phyloP scores from a whole-genome alignment of 2,329 filamentous ascomycete species.

The Monosporascus cannonballus region DNA sequence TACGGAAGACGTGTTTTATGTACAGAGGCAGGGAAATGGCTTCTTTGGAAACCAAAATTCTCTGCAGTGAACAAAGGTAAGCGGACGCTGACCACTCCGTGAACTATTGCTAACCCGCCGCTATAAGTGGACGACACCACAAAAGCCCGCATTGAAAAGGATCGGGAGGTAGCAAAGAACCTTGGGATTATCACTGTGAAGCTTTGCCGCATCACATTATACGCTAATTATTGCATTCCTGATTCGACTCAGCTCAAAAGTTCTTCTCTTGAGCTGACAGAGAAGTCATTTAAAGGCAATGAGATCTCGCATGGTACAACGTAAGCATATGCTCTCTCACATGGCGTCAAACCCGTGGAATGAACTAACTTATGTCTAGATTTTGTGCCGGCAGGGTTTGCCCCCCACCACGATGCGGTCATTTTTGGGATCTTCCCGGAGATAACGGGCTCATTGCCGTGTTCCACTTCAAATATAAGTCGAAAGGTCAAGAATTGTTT shows the following conservation, averaged over 20 bases:
- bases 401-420: constrained; percentile 1
- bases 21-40: constrained; percentile 1
- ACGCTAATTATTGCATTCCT: neutral
- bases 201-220: constrained; percentile 9
- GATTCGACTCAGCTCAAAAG: neutral
- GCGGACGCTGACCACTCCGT: neutral
- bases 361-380: constrained; percentile 2
- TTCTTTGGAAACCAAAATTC: constrained; percentile 18
- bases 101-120: neutral
- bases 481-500: constrained; percentile 18
- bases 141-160: constrained; percentile 18
- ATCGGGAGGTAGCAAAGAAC: constrained; percentile 13
- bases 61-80: constrained; percentile 20
- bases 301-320: constrained; percentile 27
- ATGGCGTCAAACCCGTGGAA: neutral
- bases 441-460: constrained; percentile 18
- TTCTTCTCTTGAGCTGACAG: constrained; percentile 19
- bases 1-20: neutral
- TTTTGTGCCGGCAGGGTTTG: neutral
- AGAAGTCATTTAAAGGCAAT: constrained; percentile 29
- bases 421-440: constrained; percentile 4
- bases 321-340: constrained; percentile 11
- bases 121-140: constrained; percentile 17
- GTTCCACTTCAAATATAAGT: constrained; percentile 28
- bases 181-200: constrained; percentile 23